phyloP scores from a whole-genome alignment of 2,329 filamentous ascomycete genomes.

The Helminthosporium solani region DNA sequence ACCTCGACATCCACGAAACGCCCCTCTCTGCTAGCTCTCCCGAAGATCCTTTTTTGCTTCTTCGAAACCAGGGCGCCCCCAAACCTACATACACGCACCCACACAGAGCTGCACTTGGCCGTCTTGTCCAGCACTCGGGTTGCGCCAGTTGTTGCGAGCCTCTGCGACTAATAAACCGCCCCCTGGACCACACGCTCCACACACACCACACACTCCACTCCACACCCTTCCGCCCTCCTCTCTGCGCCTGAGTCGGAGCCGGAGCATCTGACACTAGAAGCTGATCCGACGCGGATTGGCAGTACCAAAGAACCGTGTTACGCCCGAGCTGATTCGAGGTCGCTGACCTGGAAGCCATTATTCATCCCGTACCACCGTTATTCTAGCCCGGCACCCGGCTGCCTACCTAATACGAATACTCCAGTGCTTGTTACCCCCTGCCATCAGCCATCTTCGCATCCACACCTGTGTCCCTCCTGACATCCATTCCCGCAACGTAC shows the following conservation, averaged over 20 bases:
- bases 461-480: neutral
- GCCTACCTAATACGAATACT: conserved; percentile 1
- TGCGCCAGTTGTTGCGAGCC: too few species aligned
- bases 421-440: too few species aligned
- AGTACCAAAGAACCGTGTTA: neutral
- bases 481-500: neutral
- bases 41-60: conserved; percentile 2
- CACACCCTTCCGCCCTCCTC: too few species aligned
- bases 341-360: conserved; percentile 3
- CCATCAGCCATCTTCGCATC: too few species aligned
- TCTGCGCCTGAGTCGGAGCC: neutral
- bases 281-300: conserved; percentile 1
- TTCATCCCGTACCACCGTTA: neutral
- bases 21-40: neutral
- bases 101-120: neutral
- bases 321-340: neutral
- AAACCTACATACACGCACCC: neutral
- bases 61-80: conserved; percentile 9
- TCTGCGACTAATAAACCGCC: too few species aligned
- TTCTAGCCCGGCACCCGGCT: too few species aligned
- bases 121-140: too few species aligned
- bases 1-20: neutral
- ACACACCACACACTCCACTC: too few species aligned
- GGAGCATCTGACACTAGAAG: conserved; percentile 6
- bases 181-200: too few species aligned